phyloP scores from a whole-genome alignment of 2,329 filamentous ascomycete genomes.

The Dactylellina cionopaga region DNA sequence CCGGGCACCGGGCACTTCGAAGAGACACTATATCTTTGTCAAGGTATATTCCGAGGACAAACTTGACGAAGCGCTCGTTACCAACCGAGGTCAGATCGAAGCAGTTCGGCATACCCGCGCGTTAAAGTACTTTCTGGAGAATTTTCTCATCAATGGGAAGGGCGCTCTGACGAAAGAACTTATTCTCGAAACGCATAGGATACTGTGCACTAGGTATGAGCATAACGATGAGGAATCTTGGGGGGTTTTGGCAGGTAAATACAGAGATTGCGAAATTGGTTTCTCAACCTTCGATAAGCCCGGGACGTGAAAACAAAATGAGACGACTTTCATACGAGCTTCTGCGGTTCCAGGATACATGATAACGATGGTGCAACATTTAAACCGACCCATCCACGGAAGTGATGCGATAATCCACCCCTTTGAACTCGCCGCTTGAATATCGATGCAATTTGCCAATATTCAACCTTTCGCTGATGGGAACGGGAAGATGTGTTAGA shows the following conservation, averaged over 20 bases:
- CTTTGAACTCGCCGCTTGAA: conserved; percentile 9
- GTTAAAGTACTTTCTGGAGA: conserved; percentile 13
- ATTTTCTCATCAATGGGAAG: conserved; percentile 1
- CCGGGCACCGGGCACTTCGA: no score
- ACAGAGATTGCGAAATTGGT: conserved; percentile 42
- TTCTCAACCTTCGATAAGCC: conserved; percentile 10
- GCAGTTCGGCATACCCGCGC: conserved; percentile 23
- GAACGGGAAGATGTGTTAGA: conserved; percentile 29
- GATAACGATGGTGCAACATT: background rate
- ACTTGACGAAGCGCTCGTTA: no score
- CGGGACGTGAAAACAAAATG: background rate
- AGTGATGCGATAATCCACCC: background rate
- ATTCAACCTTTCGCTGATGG: conserved; percentile 31
- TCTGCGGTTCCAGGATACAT: conserved; percentile 10
- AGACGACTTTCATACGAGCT: conserved; percentile 29
- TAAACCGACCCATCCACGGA: conserved; percentile 33
- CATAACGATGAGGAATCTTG: conserved; percentile 21
- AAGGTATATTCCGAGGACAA: no score
- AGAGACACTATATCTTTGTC: no score
- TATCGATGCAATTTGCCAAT: conserved; percentile 23
- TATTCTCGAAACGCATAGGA: conserved; percentile 20
- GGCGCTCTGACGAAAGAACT: background rate
- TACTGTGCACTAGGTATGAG: conserved; percentile 1
- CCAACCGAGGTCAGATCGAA: conserved; percentile 10
- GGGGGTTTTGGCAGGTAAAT: conserved; percentile 23